Percentiles rank a stretch among this genome's conserved stretches.
These are phyloP conservation scores for Gossypium turneri DNA, from an alignment of 345 rosid genomes.

Conservation along the genomic window DNA sequence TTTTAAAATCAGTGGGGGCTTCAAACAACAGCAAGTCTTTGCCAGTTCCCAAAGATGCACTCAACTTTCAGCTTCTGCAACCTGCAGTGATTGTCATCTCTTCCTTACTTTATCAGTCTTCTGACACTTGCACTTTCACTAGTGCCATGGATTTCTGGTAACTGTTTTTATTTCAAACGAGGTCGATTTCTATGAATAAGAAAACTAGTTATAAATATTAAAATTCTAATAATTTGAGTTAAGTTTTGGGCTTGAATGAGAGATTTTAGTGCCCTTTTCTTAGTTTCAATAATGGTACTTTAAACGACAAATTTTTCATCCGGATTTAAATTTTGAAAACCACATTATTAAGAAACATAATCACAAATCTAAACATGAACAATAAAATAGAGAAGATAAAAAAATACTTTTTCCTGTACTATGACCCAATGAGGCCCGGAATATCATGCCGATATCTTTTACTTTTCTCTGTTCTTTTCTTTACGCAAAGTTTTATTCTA, in stretches of 20 bases:
- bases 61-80: constrained; percentile 7
- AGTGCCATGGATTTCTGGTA: constrained; percentile 10
- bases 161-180: background rate
- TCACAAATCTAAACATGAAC: too few species aligned
- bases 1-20: background rate
- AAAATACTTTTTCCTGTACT: background rate
- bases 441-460: constrained; percentile 17
- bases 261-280: background rate
- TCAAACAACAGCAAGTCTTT: background rate
- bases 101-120: background rate
- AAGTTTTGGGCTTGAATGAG: background rate
- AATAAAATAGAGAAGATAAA: too few species aligned
- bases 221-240: too few species aligned
- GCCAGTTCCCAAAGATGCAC: background rate
- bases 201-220: too few species aligned
- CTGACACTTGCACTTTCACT: background rate
- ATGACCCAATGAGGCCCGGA: constrained; percentile 14
- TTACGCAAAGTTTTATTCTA: constrained; percentile 30
- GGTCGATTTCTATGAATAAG: too few species aligned
- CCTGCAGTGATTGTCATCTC: background rate
- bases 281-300: background rate
- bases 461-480: constrained; percentile 22
- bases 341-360: fast-evolving
- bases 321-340: fast-evolving
- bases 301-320: too few species aligned